Conservation (phyloP, 2,329 filamentous ascomycete genomes). For the Truncatella angustata region DNA sequence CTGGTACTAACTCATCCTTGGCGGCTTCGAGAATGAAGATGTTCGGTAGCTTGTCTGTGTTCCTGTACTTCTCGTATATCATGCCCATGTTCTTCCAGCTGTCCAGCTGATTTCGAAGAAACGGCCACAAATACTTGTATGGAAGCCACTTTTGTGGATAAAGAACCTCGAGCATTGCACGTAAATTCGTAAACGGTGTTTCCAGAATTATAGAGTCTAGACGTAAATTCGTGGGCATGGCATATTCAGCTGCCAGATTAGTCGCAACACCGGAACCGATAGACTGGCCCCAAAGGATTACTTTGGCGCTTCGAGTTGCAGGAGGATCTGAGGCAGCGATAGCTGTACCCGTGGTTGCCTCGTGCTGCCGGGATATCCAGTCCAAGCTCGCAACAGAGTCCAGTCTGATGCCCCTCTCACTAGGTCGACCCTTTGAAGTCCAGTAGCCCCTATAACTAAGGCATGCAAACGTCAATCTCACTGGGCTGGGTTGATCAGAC, state of each 20-base stretch:
- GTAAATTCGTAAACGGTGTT: constrained; percentile 71
- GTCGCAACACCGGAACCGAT: constrained; percentile 72
- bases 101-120: constrained; percentile 64
- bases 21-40: constrained; percentile 55
- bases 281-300: constrained; percentile 76
- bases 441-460: constrained; percentile 72
- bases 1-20: constrained; percentile 58
- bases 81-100: constrained; percentile 48
- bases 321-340: background rate
- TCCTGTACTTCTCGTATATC: constrained; percentile 34
- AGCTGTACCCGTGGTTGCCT: constrained; percentile 8
- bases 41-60: constrained; percentile 26
- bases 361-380: constrained; percentile 54
- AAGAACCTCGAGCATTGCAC: constrained; percentile 67
- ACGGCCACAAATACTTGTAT: constrained; percentile 72
- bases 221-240: constrained; percentile 35
- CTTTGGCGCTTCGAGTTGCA: constrained; percentile 18
- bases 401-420: constrained; percentile 66
- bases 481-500: constrained; percentile 24
- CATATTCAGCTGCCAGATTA: constrained; percentile 48
- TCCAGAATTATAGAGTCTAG: constrained; percentile 63
- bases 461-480: constrained; percentile 49
- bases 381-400: constrained; percentile 64
- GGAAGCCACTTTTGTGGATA: constrained; percentile 81
- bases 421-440: constrained; percentile 71